These are phyloP conservation scores for Centrapalus pauciflorus DNA, from an alignment of 129 eudicot species.

Conservation along the genomic window DNA sequence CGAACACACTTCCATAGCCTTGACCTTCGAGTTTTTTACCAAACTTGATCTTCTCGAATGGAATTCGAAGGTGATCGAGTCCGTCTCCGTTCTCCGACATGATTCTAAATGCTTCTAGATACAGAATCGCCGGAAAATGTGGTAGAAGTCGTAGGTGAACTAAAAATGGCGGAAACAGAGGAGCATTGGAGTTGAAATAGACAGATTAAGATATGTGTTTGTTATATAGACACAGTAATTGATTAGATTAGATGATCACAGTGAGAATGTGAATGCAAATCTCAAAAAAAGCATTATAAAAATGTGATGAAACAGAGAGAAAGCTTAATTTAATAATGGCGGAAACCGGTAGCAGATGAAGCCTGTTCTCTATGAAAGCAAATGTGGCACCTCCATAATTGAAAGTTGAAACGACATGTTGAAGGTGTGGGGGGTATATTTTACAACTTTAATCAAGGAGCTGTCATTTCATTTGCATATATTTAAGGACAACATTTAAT, in stretches of 20 bases:
- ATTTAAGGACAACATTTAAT: not conserved
- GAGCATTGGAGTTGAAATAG: not conserved
- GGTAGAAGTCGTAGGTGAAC: not conserved
- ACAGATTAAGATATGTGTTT: not conserved
- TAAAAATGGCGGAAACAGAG: constrained; percentile 3
- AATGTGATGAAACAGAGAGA: constrained; percentile 12
- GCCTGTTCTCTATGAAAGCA: constrained; percentile 16
- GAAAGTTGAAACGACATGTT: constrained; percentile 28
- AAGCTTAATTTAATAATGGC: constrained; percentile 13
- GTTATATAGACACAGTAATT: not conserved
- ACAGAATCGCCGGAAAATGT: not conserved
- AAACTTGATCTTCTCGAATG: constrained; percentile 27
- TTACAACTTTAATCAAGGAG: not conserved
- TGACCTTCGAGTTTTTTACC: constrained; percentile 17
- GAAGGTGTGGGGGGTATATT: constrained; percentile 19
- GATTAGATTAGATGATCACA: not conserved
- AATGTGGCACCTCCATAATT: constrained; percentile 20
- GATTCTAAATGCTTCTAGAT: not conserved
- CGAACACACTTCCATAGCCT: constrained; percentile 27
- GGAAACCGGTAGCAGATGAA: constrained; percentile 18
- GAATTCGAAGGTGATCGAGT: constrained; percentile 34
- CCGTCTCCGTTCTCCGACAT: constrained; percentile 29
- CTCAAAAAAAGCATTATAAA: not conserved
- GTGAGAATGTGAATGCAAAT: not conserved
- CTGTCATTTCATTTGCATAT: not conserved